Evolutionary conservation across 2,329 filamentous ascomycete genomes (phyloP).

Genomic region (Penicillium decumbens): DNA sequence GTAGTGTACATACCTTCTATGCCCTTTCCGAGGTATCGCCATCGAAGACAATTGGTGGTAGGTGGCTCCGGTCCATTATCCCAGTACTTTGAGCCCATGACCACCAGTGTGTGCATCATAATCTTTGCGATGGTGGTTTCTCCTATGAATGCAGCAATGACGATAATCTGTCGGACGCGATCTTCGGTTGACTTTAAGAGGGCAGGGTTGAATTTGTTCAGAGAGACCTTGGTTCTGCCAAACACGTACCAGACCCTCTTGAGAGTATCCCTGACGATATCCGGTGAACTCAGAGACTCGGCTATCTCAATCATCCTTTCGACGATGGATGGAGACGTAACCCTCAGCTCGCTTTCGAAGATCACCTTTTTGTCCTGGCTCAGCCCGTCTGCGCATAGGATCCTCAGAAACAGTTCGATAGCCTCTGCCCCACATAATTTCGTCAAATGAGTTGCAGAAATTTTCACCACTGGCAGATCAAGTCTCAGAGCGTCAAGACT

Average conservation of each 20-base stretch:
- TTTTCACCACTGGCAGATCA: slow-evolving; percentile 26
- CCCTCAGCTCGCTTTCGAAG: slow-evolving; percentile 26
- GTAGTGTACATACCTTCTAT: slow-evolving; percentile 36
- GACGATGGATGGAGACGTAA: slow-evolving; percentile 29
- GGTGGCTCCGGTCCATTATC: slow-evolving; percentile 26
- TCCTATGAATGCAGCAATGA: slow-evolving; percentile 34
- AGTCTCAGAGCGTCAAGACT: neutral
- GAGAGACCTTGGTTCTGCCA: slow-evolving; percentile 26
- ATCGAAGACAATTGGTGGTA: slow-evolving; percentile 23
- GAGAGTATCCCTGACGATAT: slow-evolving; percentile 23
- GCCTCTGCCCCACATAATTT: slow-evolving; percentile 29
- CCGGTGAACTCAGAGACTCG: slow-evolving; percentile 34
- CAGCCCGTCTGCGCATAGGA: slow-evolving; percentile 21
- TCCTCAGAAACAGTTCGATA: slow-evolving; percentile 33
- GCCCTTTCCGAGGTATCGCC: slow-evolving; percentile 36
- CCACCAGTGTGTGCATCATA: slow-evolving; percentile 34
- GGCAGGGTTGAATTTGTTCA: slow-evolving; percentile 22
- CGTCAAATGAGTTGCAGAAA: slow-evolving; percentile 27
- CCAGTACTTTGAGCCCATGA: slow-evolving; percentile 39
- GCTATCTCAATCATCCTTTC: slow-evolving; percentile 32
- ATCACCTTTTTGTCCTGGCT: neutral
- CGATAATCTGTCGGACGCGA: slow-evolving; percentile 38
- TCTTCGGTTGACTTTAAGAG: slow-evolving; percentile 36
- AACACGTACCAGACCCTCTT: slow-evolving; percentile 27
- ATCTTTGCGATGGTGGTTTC: slow-evolving; percentile 26